phyloP scores from a whole-genome alignment of 768 basidiomycete species.

The Lanmaoa pseudosensibilis region DNA sequence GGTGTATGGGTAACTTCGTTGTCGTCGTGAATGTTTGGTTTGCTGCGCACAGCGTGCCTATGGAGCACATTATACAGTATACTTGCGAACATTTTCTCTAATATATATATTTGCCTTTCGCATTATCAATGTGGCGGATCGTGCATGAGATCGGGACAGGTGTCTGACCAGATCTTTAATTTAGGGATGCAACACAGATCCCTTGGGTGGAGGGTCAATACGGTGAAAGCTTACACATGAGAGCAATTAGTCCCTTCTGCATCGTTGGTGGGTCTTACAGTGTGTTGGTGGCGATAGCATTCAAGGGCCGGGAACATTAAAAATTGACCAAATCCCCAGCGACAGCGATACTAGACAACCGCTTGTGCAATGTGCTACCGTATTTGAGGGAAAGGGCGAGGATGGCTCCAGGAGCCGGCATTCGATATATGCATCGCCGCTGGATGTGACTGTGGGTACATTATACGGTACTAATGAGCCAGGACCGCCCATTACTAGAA shows the following conservation, averaged over 20 bases:
- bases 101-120: neutral
- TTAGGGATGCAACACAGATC: neutral
- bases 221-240: neutral
- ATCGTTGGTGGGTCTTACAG: neutral
- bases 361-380: neutral
- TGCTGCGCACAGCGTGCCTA: neutral
- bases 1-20: slow-evolving; percentile 18
- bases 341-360: too few species aligned
- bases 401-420: neutral
- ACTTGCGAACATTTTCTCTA: neutral
- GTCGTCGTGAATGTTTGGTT: neutral
- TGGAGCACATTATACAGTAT: neutral
- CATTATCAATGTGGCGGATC: neutral
- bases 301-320: neutral
- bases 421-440: too few species aligned
- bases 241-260: too few species aligned
- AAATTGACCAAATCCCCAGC: neutral
- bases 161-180: neutral
- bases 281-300: neutral
- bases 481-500: too few species aligned
- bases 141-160: neutral
- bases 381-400: too few species aligned
- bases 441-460: too few species aligned
- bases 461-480: too few species aligned
- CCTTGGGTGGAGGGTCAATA: neutral